Evolutionary conservation across 331 rosid species (phyloP), one percentile per base, ranked within the genome.

Genomic region (Saraca asoca): DNA sequence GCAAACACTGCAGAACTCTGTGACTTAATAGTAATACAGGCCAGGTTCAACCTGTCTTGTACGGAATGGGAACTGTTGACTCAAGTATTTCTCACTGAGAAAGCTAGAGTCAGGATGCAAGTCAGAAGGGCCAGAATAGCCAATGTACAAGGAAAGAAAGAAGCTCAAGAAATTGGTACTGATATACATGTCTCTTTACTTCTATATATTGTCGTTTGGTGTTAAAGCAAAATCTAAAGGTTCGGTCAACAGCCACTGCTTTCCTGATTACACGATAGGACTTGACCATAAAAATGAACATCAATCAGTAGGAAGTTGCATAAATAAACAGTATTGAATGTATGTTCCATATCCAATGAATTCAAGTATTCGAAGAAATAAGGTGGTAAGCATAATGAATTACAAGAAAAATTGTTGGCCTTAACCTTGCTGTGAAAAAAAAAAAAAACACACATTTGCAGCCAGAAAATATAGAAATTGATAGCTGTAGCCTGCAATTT

Each of bases 261-360:
- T 45, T 46, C 33, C 51, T 24, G 20, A 19, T 18, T 64, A 39
- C 44, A 42, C 16, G 50, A 55, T 56, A 18, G 15, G 68, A 39
- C 56, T 64, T 64, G 50, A 75, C 57, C 12, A 16, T 38, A 2
- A 57, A 37, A 50, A 46, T 48, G 15, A 9, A 11, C 54, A 51
- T 52, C 46, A 14, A 12, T 12, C 52, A 61, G 50, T 24, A 24
- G 31, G 31, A 24, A 24, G 3, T 24, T 24, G 31, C 31, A 24
- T 3, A 24, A 24, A 24, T 24, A 24, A 24, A 24, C 31, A 24
- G 31, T 24, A 49, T 57, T 63, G 46, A 64, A 44, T 11, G 70
- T 53, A 34, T 52, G 34, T 51, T 69, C 71, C 64, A 17, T 8
- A 51, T 58, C 73, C 81, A 64, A 24, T 55, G 48, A 24, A 57